Evolutionary conservation across 176 grass and related monocot species (phyloP), one percentile per base, ranked within the genome.

Genomic region (Carex scoparia): DNA sequence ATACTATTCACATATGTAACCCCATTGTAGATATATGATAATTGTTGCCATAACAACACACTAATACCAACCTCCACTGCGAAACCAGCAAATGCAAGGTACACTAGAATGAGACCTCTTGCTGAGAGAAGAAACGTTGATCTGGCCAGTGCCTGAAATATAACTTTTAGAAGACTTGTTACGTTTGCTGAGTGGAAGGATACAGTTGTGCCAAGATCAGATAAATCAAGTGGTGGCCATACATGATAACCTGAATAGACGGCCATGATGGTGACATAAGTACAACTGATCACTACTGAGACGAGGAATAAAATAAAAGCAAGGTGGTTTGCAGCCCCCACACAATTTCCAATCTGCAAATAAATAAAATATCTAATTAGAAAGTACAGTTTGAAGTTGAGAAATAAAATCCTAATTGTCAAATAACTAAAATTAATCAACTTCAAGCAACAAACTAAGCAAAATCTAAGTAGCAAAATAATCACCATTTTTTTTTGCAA

Each of bases 271-370:
- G 89, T 84, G 74, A 88, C 84, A 60, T 98, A 98, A 33, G 79
- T 88, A 68, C 96, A 98, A 85, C 96, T 94, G 38, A 92, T 62
- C 67, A 98, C 87, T 85, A 95, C 90, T 59, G 88, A 90, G 2
- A 98, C 86, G 65, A 98, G 96, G 80, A 99, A 99, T 82, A 89
- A 82, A 57, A 99, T 88, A 82, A 99, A 99, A 76, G 81, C 82
- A 23, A 71, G 83, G 57, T 99, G 93, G 78, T 98, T 98, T 88
- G 89, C 88, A 32, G 91, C 83, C 71, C 96, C 96, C 27, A 98
- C 91, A 86, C 96, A 98, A 65, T 98, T 98, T 16, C 96, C 90
- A 84, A 98, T 95, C 96, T 98, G 89, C 79, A 94, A 48, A 84
- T 48, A 70, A 86, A 88, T 59, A 93, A 37, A 86, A 65, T 28